Percentiles rank a stretch among this genome's conserved stretches.
Conservation (phyloP, 768 basidiomycete species). For the Terana coerulea region DNA sequence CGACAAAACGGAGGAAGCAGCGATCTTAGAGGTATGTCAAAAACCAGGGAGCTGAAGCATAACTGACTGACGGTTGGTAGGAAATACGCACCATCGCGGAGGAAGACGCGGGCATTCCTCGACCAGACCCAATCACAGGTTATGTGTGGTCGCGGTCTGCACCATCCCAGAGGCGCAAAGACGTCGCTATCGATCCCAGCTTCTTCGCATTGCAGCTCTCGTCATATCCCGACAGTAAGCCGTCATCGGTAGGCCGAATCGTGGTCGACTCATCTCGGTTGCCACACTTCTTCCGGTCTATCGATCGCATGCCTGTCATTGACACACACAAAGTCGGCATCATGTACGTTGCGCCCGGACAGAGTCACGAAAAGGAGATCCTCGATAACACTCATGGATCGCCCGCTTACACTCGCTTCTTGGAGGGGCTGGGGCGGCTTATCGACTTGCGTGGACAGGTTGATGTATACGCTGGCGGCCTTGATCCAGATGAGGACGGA, state of each 20-base stretch:
- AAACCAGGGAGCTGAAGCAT: background rate
- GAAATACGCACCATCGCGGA: constrained; percentile 9
- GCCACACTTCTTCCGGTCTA: constrained; percentile 53
- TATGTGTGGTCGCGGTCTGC: constrained; percentile 87
- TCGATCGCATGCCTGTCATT: constrained; percentile 89
- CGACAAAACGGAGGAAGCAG: constrained; percentile 10
- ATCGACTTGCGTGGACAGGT: constrained; percentile 87
- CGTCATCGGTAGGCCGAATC: constrained; percentile 41
- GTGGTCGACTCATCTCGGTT: constrained; percentile 52
- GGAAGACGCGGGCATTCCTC: constrained; percentile 25
- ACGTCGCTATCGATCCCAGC: constrained; percentile 79
- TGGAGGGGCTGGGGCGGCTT: constrained; percentile 84
- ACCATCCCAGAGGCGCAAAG: constrained; percentile 85
- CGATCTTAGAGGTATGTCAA: constrained; percentile 18
- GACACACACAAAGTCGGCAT: constrained; percentile 97
- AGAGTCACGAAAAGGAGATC: constrained; percentile 80
- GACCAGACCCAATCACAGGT: constrained; percentile 74
- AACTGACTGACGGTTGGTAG: background rate
- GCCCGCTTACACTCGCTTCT: constrained; percentile 90
- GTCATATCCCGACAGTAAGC: constrained; percentile 56
- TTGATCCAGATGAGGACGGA: constrained; percentile 89
- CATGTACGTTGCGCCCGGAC: constrained; percentile 92
- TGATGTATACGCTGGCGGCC: constrained; percentile 89
- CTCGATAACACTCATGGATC: constrained; percentile 90
- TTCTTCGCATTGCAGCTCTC: constrained; percentile 87